These are phyloP conservation scores for Calonectria ilicicola DNA, from an alignment of 2,329 filamentous ascomycete species.

Conservation along the genomic window DNA sequence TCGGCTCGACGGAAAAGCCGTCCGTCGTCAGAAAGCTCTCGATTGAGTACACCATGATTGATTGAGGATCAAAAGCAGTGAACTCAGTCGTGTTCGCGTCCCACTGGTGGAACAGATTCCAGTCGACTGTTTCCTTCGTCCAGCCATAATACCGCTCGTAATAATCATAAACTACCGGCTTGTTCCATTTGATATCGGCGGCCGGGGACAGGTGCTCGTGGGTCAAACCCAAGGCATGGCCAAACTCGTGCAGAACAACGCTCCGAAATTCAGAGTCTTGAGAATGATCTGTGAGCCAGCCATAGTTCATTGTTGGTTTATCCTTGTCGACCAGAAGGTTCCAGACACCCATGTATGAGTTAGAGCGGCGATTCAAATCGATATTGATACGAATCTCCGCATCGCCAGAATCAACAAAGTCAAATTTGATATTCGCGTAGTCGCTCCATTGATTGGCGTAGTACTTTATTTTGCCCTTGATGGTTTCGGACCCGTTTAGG, in stretches of 20 bases:
- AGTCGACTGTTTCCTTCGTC: conserved; percentile 16
- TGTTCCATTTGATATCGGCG: conserved; percentile 23
- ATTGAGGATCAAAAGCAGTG: conserved; percentile 28
- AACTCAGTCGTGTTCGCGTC: not conserved
- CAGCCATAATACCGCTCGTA: conserved; percentile 12
- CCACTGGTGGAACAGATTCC: conserved; percentile 23
- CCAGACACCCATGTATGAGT: conserved; percentile 2
- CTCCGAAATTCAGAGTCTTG: not conserved
- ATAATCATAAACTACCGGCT: conserved; percentile 13
- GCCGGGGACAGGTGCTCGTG: conserved; percentile 20
- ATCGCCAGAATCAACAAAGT: conserved; percentile 18
- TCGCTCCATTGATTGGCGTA: not conserved
- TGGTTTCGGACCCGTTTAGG: not conserved
- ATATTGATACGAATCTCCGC: conserved; percentile 20
- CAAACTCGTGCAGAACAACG: conserved; percentile 24
- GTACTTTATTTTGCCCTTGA: not conserved
- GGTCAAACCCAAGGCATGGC: conserved; percentile 18
- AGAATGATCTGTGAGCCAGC: not conserved
- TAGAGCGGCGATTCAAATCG: not conserved
- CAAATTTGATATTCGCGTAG: conserved; percentile 18
- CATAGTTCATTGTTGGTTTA: conserved; percentile 16
- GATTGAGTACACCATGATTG: conserved; percentile 41
- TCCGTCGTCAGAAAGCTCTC: conserved; percentile 28
- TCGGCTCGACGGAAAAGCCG: conserved; percentile 19
- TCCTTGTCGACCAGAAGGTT: not conserved